Base-by-base conservation (phyloP, 441 rosid species). In the Mallotus repandus region DNA sequence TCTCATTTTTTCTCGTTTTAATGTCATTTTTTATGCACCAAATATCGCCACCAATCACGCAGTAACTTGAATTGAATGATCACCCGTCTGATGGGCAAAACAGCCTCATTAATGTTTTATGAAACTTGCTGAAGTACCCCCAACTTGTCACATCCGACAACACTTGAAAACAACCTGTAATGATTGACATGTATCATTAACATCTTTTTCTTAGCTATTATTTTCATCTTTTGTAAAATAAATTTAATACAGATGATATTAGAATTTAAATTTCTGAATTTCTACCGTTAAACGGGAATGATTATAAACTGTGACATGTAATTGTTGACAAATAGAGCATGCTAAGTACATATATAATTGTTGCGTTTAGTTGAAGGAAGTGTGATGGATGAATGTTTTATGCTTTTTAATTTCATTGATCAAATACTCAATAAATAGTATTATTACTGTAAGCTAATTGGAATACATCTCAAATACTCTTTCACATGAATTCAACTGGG, bases 41-140 rank as follows among this genome's bases (percentile, higher is more conserved):
- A 81, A 76, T 78, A 77, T 54, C 78, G 86, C 88, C 88, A 68
- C 25, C 53, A 83, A 75, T 85, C 83, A 63, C 85, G 88, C 82
- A 63, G n/a, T 6, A 63, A 66, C 73, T 43, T 49, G 25, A 16
- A 43, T 43, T 49, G 43, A 29, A 25, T 35, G 18, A 43, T 43
- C 25, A 59, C 57, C 55, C 3, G n/a, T 50, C 63, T 32, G 19
- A 1, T 21, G 9, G 43, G 52, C 73, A 66, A 10, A 25, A 43
- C 56, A n/a, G 21, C 63, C 35, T 16, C 11, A n/a, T 29, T 45
- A 15, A 52, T 35, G 32, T 19, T 25, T 58, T 59, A 58, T 5
- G 32, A 15, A 29, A 29, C 32, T 64, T 16, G 21, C 3, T 38
- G 8, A 11, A 58, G 2, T 58, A 58, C 18, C 21, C 49, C 65